Base-by-base conservation (phyloP, 1,139 yeast genomes). In the Debaryomyces singareniensis region DNA sequence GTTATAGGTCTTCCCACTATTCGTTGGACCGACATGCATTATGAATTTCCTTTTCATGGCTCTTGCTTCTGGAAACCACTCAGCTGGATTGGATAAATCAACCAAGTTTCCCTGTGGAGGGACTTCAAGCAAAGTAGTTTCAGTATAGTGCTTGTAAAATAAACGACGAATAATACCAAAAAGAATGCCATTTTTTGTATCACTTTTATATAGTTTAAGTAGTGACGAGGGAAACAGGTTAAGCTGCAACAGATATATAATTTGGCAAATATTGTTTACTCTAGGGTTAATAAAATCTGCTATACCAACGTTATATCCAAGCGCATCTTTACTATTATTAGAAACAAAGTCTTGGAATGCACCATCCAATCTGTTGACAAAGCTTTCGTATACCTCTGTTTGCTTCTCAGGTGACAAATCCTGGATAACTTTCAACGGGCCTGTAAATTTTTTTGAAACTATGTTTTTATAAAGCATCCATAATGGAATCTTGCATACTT, bases 11-110 rank as follows among this genome's bases (percentile, higher is more conserved):
- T 91, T 91, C n/a, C 99, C 99, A 43, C 93, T 79, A 51, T 91
- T 91, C 0, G 99, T 91, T 1, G 99, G 98, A 0, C 99, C 99
- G 13, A 91, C 86, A 52, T 91, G 99, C 76, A 93, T 72, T 13
- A 80, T 69, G 27, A 91, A 70, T 34, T 81, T 80, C 25, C 99
- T 65, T 39, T 76, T 78, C 63, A 87, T 66, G 39, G 78, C 75
- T 26, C 98, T 65, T 0, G 98, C 95, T 29, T 69, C 75, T 0
- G 98, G 96, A 45, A 69, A 91, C 93, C 95, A 84, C 49, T 80
- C 86, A 2, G 81, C 79, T 1, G 96, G 95, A 40, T 78, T 73
- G 3, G 75, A 63, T 14, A 79, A 64, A 40, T 78, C 83, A 36
- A 72, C 57, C 4, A 35, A 29, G 12, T 41, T 34, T 16, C 40